phyloP scores from a whole-genome alignment of 768 basidiomycete genomes.

The Phylloporus sp. region DNA sequence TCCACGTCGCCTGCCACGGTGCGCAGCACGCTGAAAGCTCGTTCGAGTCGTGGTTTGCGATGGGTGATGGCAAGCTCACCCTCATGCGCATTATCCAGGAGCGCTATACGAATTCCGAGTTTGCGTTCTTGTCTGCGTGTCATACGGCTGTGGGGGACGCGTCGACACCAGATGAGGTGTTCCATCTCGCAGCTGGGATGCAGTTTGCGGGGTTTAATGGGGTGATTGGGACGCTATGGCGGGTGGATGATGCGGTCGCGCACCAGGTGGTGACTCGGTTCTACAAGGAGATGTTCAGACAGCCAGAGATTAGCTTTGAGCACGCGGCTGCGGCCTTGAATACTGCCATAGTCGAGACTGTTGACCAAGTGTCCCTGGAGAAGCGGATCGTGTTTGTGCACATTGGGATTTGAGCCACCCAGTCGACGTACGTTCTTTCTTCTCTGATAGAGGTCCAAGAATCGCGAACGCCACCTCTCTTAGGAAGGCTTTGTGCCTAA shows the following conservation, averaged over 20 bases:
- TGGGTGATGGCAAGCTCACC: no score
- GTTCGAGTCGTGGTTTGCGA: no score
- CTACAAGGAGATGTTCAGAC: not conserved
- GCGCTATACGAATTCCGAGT: not conserved
- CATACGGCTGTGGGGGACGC: not conserved
- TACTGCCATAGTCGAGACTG: not conserved
- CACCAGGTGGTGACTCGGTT: not conserved
- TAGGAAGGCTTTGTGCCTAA: no score
- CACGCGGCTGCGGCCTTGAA: not conserved
- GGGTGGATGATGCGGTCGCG: not conserved
- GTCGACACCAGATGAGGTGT: not conserved
- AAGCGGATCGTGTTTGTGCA: not conserved
- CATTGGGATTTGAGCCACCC: not conserved
- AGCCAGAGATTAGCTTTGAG: not conserved
- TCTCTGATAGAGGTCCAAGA: not conserved
- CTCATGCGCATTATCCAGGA: not conserved
- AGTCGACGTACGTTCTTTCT: not conserved
- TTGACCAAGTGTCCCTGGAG: constrained; percentile 3
- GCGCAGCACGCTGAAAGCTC: not conserved
- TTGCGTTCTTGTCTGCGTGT: not conserved
- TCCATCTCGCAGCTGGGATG: not conserved
- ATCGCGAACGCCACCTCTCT: not conserved
- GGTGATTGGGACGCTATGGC: not conserved
- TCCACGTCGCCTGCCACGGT: not conserved
- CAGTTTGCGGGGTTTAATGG: not conserved